Evolutionary conservation across 305 asterid species (phyloP).

Genomic region (Nicotiana rustica): DNA sequence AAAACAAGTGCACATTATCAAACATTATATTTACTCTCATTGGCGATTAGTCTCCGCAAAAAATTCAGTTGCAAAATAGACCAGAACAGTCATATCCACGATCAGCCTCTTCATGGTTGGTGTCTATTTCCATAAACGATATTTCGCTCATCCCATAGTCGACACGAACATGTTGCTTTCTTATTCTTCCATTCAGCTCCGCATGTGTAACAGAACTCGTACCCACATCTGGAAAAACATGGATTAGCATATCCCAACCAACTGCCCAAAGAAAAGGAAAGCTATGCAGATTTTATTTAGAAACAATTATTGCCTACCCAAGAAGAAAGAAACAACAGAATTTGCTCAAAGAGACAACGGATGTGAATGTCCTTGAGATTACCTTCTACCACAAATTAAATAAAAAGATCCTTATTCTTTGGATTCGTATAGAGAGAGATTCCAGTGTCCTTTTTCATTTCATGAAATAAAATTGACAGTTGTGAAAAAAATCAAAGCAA

Average conservation of each 20-base stretch:
- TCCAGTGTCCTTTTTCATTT: not conserved
- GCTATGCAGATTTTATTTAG: not conserved
- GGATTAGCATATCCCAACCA: not conserved
- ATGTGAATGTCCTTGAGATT: not conserved
- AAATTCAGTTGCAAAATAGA: not conserved
- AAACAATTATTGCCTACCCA: not conserved
- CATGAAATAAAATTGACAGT: not conserved
- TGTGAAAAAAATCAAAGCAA: not conserved
- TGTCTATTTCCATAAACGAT: not conserved
- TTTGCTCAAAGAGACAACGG: not conserved
- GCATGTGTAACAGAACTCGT: slow-evolving; percentile 71
- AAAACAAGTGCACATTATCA: not conserved
- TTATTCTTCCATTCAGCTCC: slow-evolving; percentile 68
- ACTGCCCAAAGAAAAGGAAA: not conserved
- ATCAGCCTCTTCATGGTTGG: slow-evolving; percentile 19
- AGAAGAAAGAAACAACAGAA: not conserved
- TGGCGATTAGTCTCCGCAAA: not conserved
- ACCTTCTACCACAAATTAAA: slow-evolving; percentile 7
- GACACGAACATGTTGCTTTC: slow-evolving; percentile 64
- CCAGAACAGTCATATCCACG: not conserved
- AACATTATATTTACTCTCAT: not conserved
- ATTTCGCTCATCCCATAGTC: slow-evolving; percentile 58
- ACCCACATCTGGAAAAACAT: slow-evolving; percentile 18
- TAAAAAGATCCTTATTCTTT: not conserved
- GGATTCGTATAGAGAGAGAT: not conserved